These are phyloP conservation scores for Cylindrotheca closterium DNA, from an alignment of 108 stramenopile genomes.

Conservation along the genomic window DNA sequence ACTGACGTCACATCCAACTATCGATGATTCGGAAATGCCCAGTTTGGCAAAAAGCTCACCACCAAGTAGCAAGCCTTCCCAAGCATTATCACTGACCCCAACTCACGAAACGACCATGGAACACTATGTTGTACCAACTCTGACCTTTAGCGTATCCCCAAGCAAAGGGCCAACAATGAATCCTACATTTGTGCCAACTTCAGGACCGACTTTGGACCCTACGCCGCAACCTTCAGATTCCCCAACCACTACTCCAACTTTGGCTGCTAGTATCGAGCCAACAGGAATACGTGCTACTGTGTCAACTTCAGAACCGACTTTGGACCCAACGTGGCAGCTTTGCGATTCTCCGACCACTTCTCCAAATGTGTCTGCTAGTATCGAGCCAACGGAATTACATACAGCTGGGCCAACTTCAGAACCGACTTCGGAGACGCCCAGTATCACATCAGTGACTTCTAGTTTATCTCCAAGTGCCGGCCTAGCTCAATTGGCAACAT, in stretches of 20 bases:
- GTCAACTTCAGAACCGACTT: constrained; percentile 2
- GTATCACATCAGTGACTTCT: not conserved
- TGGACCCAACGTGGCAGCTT: not conserved
- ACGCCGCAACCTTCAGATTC: not conserved
- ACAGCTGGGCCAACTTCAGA: not conserved
- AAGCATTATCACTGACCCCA: not conserved
- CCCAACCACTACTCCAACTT: not conserved
- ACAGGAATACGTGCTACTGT: not conserved
- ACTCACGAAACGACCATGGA: not conserved
- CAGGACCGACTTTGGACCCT: constrained; percentile 1
- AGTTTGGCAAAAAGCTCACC: too few species aligned
- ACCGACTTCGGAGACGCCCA: not conserved
- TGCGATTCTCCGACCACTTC: not conserved
- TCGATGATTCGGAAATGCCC: too few species aligned
- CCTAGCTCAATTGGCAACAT: too few species aligned
- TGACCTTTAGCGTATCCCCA: too few species aligned
- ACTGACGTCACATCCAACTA: too few species aligned
- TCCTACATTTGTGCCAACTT: constrained; percentile 7
- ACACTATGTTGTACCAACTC: too few species aligned
- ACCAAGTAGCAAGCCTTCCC: not conserved
- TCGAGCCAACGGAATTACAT: not conserved
- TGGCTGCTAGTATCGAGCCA: not conserved
- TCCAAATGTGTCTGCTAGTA: not conserved
- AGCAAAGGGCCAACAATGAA: not conserved
- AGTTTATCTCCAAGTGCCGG: too few species aligned